phyloP scores from a whole-genome alignment of 768 basidiomycete genomes.

The Termitomyces sp. region DNA sequence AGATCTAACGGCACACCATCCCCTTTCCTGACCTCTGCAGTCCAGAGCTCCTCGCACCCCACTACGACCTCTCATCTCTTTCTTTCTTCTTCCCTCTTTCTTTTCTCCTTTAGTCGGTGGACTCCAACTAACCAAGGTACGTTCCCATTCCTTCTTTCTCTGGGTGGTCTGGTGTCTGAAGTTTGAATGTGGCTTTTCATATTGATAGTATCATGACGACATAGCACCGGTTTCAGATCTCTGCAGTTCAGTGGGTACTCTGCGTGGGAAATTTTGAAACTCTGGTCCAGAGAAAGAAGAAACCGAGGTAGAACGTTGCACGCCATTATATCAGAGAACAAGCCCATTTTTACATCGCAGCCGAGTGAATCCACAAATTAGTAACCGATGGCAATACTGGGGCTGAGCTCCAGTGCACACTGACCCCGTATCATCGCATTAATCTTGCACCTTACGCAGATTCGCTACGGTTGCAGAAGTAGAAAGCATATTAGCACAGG shows the following conservation, averaged over 20 bases:
- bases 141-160: no score
- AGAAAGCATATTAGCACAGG: neutral
- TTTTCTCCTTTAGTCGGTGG: no score
- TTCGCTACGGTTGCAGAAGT: neutral
- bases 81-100: no score
- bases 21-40: constrained; percentile 26
- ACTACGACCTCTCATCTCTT: neutral
- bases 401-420: no score
- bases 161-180: no score
- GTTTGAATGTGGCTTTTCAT: no score
- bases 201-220: no score
- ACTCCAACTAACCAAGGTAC: no score
- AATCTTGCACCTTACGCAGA: neutral
- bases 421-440: neutral
- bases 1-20: constrained; percentile 24
- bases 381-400: neutral
- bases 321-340: neutral
- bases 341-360: neutral
- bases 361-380: neutral
- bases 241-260: neutral
- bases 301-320: neutral
- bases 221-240: no score
- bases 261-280: neutral
- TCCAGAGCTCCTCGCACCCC: neutral
- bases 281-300: neutral